These are phyloP conservation scores for Diplodia corticola DNA, from an alignment of 2,329 filamentous ascomycete species.

Conservation along the genomic window DNA sequence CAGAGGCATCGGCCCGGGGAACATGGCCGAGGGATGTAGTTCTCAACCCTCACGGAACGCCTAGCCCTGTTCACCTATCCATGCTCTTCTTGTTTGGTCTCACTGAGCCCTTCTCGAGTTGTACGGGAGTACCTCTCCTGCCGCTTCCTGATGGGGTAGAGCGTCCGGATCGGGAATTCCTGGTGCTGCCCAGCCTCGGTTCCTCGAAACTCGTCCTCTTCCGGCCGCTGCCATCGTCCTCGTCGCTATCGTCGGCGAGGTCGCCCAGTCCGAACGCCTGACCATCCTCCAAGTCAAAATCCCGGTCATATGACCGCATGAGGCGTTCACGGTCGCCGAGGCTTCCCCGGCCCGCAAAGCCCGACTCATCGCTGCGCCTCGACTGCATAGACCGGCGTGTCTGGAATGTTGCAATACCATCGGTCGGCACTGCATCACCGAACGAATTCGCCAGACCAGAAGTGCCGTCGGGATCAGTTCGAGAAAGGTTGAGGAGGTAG, in stretches of 20 bases:
- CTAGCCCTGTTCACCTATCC: slow-evolving; percentile 8
- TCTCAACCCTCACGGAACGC: background rate
- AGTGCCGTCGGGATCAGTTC: slow-evolving; percentile 81
- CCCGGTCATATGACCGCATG: slow-evolving; percentile 70
- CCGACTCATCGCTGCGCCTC: slow-evolving; percentile 64
- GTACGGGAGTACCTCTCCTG: slow-evolving; percentile 13
- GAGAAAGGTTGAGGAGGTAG: slow-evolving; percentile 93
- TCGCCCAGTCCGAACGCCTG: slow-evolving; percentile 73
- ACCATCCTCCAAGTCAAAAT: slow-evolving; percentile 47
- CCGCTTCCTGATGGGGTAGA: slow-evolving; percentile 19
- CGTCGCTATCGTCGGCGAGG: slow-evolving; percentile 67
- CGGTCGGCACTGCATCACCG: slow-evolving; percentile 82
- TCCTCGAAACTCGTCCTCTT: slow-evolving; percentile 40
- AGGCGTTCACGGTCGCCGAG: slow-evolving; percentile 72
- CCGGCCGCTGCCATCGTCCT: slow-evolving; percentile 33
- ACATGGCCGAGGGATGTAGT: background rate
- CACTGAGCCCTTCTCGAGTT: slow-evolving; percentile 9
- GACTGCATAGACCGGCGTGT: slow-evolving; percentile 93
- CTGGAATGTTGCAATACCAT: slow-evolving; percentile 84
- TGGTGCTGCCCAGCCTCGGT: background rate
- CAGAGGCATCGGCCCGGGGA: background rate
- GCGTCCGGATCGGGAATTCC: slow-evolving; percentile 6
- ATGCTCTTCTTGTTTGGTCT: slow-evolving; percentile 21
- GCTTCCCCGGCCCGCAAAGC: slow-evolving; percentile 49
- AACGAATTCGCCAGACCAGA: slow-evolving; percentile 55